Evolutionary conservation across 192 early-diverging fungal genomes (phyloP).

Genomic region (Entomortierella beljakovae): DNA sequence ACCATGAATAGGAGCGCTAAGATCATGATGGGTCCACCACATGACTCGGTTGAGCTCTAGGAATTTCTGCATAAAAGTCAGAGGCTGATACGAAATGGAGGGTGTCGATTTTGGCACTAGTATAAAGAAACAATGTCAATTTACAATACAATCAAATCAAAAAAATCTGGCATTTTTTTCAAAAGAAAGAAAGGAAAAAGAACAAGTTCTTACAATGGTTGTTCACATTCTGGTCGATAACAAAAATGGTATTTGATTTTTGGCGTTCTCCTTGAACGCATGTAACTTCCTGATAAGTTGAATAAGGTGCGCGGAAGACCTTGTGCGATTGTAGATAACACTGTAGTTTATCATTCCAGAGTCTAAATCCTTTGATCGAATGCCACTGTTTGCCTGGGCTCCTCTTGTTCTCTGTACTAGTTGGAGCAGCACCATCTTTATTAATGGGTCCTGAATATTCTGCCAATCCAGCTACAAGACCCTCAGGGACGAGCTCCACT

Average conservation of each 20-base stretch:
- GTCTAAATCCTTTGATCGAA: conserved; percentile 50
- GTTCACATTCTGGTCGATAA: conserved; percentile 46
- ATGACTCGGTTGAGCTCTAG: conserved; percentile 89
- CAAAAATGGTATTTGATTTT: conserved; percentile 47
- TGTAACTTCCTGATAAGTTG: conserved; percentile 48
- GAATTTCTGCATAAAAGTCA: conserved; percentile 88
- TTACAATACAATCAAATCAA: no score
- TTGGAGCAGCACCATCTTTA: not conserved
- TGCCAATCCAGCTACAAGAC: conserved; percentile 32
- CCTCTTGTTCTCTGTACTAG: not conserved
- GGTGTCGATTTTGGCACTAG: conserved; percentile 64
- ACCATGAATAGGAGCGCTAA: conserved; percentile 77
- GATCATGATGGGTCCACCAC: conserved; percentile 87
- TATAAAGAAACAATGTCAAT: no score
- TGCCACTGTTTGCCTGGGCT: conserved; percentile 46
- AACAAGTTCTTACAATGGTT: conserved; percentile 24
- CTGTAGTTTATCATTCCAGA: conserved; percentile 34
- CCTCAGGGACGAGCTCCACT: conserved; percentile 32
- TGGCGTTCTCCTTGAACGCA: conserved; percentile 40
- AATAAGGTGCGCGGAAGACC: conserved; percentile 34
- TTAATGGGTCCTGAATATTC: conserved; percentile 19
- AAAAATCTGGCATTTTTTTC: no score
- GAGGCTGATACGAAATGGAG: conserved; percentile 66
- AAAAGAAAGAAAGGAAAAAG: no score
- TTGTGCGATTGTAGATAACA: conserved; percentile 46